Percentiles rank a stretch among this genome's conserved stretches.
phyloP scores from a whole-genome alignment of 1,139 yeast genomes.

The Scheffersomyces segobiensis region DNA sequence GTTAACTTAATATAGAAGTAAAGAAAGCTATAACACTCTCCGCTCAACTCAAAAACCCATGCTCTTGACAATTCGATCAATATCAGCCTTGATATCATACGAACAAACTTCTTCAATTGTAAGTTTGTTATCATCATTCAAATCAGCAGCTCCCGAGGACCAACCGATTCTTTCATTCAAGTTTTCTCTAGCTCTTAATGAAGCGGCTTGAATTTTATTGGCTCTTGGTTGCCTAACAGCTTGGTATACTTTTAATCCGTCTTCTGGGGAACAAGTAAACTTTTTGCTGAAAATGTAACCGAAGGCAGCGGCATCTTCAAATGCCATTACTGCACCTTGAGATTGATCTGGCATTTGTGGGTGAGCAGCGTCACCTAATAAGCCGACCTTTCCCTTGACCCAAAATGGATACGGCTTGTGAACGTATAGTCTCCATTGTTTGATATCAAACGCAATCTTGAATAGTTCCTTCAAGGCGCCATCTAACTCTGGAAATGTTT shows the following conservation, averaged over 20 bases:
- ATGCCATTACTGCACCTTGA: slow-evolving; percentile 43
- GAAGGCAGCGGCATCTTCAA: slow-evolving; percentile 28
- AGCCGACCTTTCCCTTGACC: slow-evolving; percentile 16
- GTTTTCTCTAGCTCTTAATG: slow-evolving; percentile 28
- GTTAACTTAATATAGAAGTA: neutral
- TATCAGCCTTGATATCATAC: slow-evolving; percentile 24
- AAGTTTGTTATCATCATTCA: slow-evolving; percentile 19
- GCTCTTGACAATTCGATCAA: slow-evolving; percentile 10
- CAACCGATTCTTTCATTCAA: slow-evolving; percentile 30
- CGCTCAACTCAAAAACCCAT: neutral
- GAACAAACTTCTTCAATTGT: slow-evolving; percentile 33
- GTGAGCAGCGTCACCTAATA: slow-evolving; percentile 29
- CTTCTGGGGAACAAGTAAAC: slow-evolving; percentile 17
- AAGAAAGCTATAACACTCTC: neutral
- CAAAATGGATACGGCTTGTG: slow-evolving; percentile 27
- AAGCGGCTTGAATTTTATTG: slow-evolving; percentile 26
- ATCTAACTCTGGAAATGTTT: slow-evolving; percentile 19
- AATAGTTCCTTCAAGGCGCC: slow-evolving; percentile 20
- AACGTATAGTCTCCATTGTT: slow-evolving; percentile 30
- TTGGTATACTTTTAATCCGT: slow-evolving; percentile 22
- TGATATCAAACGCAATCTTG: slow-evolving; percentile 28
- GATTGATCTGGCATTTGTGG: slow-evolving; percentile 43
- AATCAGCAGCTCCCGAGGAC: slow-evolving; percentile 18
- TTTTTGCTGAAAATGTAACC: slow-evolving; percentile 20
- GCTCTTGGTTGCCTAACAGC: slow-evolving; percentile 25